These are phyloP conservation scores for Helenozyma rhizophorensis DNA, from an alignment of 805 yeast genomes.

Conservation along the genomic window DNA sequence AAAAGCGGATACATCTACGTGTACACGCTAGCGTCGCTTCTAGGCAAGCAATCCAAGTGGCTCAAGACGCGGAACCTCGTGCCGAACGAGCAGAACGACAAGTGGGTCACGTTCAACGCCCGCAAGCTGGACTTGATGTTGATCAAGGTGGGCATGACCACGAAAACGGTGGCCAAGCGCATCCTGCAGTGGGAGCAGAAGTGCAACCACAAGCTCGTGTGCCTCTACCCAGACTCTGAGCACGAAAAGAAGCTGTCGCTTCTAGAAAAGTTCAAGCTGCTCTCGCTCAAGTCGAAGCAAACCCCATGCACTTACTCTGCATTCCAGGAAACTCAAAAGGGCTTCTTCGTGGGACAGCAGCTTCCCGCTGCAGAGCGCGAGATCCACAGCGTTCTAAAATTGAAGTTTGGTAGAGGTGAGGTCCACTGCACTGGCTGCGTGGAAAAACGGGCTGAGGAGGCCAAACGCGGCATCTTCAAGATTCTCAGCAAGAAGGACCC, in stretches of 20 bases:
- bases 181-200: constrained; percentile 50
- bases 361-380: constrained; percentile 36
- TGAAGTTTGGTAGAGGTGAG: constrained; percentile 44
- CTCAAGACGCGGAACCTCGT: constrained; percentile 32
- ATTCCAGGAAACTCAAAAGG: constrained; percentile 22
- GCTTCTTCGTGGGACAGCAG: constrained; percentile 29
- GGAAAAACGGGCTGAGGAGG: constrained; percentile 3
- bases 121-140: constrained; percentile 34
- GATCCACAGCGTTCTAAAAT: constrained; percentile 37
- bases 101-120: constrained; percentile 34
- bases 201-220: constrained; percentile 44
- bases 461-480: constrained; percentile 1
- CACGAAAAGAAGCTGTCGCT: constrained; percentile 5
- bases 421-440: constrained; percentile 47
- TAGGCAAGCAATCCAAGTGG: constrained; percentile 28
- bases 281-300: constrained; percentile 3
- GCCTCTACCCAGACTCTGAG: constrained; percentile 30
- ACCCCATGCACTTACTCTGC: constrained; percentile 7
- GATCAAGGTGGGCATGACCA: constrained; percentile 53
- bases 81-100: constrained; percentile 14
- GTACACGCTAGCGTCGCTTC: constrained; percentile 42
- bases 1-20: constrained; percentile 48
- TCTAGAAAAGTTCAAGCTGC: constrained; percentile 2
- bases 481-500: constrained; percentile 6
- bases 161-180: constrained; percentile 38